Percentiles rank a stretch among this genome's conserved stretches.
These are phyloP conservation scores for Amanita subjunquillea DNA, from an alignment of 768 basidiomycete genomes.

Conservation along the genomic window DNA sequence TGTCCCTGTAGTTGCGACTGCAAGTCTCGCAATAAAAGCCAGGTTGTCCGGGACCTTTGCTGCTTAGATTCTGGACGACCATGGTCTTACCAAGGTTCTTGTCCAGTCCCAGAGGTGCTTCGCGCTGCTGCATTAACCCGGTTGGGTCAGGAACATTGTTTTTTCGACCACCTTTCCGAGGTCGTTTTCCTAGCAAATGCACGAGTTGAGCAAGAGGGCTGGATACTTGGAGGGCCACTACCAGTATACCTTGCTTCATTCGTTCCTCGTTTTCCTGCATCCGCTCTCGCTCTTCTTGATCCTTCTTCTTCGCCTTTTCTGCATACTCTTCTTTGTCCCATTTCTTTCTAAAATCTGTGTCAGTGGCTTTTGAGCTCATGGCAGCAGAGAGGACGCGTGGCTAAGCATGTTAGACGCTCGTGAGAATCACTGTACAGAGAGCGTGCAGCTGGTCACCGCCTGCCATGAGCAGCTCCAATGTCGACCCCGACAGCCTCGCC, in stretches of 20 bases:
- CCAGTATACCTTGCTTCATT: conserved; percentile 61
- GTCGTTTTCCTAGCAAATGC: conserved; percentile 62
- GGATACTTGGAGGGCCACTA: conserved; percentile 3
- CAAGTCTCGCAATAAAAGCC: conserved; percentile 94
- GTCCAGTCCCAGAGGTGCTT: conserved; percentile 76
- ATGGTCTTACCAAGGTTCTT: conserved; percentile 94
- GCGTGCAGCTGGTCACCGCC: background rate
- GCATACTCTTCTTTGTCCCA: conserved; percentile 95
- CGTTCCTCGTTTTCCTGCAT: conserved; percentile 83
- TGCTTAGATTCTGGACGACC: conserved; percentile 80
- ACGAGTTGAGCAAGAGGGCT: conserved; percentile 3
- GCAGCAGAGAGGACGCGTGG: conserved; percentile 15
- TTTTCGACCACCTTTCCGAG: conserved; percentile 45
- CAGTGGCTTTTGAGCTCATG: conserved; percentile 34
- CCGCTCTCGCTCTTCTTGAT: conserved; percentile 67
- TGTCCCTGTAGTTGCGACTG: conserved; percentile 88
- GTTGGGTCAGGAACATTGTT: conserved; percentile 90
- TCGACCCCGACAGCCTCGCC: conserved; percentile 31
- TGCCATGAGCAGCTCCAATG: conserved; percentile 4
- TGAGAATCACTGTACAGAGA: background rate
- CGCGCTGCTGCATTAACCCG: conserved; percentile 85
- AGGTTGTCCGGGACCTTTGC: conserved; percentile 80
- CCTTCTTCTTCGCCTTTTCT: conserved; percentile 74
- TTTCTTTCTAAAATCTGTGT: conserved; percentile 78
- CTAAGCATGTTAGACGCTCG: background rate